Base-by-base conservation (phyloP, 1,284 basidiomycete species). In the Ustilago bromivora region DNA sequence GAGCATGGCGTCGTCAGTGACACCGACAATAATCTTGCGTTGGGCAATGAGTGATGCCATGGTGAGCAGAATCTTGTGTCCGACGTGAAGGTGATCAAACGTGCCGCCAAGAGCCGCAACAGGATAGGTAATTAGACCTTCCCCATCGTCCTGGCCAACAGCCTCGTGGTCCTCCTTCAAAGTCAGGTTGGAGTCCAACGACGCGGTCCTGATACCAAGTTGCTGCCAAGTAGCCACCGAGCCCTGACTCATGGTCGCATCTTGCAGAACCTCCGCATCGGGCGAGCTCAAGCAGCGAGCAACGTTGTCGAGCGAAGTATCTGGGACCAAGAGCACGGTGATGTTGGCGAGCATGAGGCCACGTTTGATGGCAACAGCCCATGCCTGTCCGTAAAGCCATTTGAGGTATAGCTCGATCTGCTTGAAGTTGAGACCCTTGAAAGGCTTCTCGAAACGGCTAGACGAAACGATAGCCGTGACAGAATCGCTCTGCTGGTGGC, bases 1-100 rank as follows among this genome's bases (percentile, higher is more conserved):
- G 10, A 99, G 90, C 15, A 98, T 89, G 2, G 87, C 86, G 80
- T 95, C 92, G 82, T 92, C 92, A 92, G 85, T 84, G 41, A 99
- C 89, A 5, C 97, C 97, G 62, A 97, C 91, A 74, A 99, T 94
- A 82, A 99, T 87, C 85, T 94, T 94, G 75, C 89, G 87, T 54
- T 88, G 87, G 0, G 94, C 89, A 67, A 98, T 90, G 89, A 93
- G 94, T 2, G 93, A 91, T 9, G 91, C 92, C 91, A 97, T 94
- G 80, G 94, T 94, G 6, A 99, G 90, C 41, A 99, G 90, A 69
- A 99, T 96, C 88, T 98, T 98, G 89, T 99, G 96, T 0, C 96
- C 96, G 1, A 95, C 91, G 85, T 99, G 96, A 17, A 99, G 90
- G 85, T 99, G 97, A 87, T 99, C 96, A 86, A 99, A 99, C 0